Base-by-base conservation (phyloP, 2,329 filamentous ascomycete genomes). In the Colletotrichum tropicicola region DNA sequence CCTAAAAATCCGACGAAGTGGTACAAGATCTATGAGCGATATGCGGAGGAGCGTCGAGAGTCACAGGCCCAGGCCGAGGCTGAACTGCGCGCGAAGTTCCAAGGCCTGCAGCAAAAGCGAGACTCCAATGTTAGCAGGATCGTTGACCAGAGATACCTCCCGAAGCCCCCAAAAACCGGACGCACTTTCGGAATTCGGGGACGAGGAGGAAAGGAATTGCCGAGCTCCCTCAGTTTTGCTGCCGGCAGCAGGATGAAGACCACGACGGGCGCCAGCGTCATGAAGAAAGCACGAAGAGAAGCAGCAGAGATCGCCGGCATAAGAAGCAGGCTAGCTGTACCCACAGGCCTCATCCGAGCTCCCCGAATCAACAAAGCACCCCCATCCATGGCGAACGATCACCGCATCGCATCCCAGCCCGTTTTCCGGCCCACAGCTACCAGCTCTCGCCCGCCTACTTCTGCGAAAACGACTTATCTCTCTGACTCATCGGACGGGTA, bases 11-110 rank as follows among this genome's bases (percentile, higher is more conserved):
- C 90, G 0, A 82, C 82, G 35, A 89, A 88, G 65, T 98, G 94
- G 94, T 88, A 90, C 74, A 88, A 91, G 59, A 84, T 97, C 13
- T 98, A 97, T 79, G 81, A 85, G 68, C 88, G 89, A 68, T 90
- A 94, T 73, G 84, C 87, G 68, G 82, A 81, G 43, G 82, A 90
- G 67, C 85, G 89, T 37, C 80, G 87, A 32, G 79, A 83, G 54
- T 82, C 87, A 55, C 82, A 87, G 65, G 81, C 86, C 52, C 86
- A 86, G 66, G 89, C 90, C 68, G 84, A 87, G 62, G 84, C 83
- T 64, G 82, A 81, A 56, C 80, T 93, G 59, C 85, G 82, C 70
- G 82, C 81, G 48, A 84, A 86, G 43, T 79, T 91, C 47, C 82
- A 84, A 13, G 86, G 83, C 13, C 82, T 91, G 66, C 83, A 85